phyloP scores from a whole-genome alignment of 257 asterid species.

The Catharanthus roseus region DNA sequence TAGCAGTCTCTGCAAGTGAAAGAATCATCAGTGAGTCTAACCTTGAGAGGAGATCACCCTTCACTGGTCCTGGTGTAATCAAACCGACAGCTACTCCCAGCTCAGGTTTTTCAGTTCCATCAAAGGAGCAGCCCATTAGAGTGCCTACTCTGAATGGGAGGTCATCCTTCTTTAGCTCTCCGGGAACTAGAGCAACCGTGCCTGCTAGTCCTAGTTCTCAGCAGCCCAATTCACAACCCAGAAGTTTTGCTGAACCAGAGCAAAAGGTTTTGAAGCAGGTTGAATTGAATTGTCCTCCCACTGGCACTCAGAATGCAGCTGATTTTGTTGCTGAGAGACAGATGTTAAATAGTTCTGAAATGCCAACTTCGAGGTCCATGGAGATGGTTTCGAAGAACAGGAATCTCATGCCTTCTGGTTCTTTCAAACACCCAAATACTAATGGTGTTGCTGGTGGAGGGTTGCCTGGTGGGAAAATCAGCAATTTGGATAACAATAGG shows the following conservation, averaged over 20 bases:
- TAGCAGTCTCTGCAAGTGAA: constrained; percentile 18
- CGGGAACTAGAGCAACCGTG: constrained; percentile 32
- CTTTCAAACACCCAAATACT: constrained; percentile 43
- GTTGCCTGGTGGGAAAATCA: constrained; percentile 39
- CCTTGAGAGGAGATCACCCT: constrained; percentile 36
- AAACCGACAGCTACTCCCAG: constrained; percentile 32
- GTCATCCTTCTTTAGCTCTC: constrained; percentile 41
- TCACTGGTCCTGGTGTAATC: constrained; percentile 38
- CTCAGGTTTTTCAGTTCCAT: constrained; percentile 23
- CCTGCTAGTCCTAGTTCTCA: constrained; percentile 37
- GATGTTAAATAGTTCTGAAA: constrained; percentile 35
- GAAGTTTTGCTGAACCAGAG: constrained; percentile 42
- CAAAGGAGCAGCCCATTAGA: constrained; percentile 36
- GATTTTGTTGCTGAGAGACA: constrained; percentile 36
- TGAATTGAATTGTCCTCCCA: constrained; percentile 46
- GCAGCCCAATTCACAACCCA: constrained; percentile 43
- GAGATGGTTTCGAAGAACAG: constrained; percentile 39
- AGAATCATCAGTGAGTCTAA: constrained; percentile 27
- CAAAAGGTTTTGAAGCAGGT: constrained; percentile 44
- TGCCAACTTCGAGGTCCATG: constrained; percentile 36
- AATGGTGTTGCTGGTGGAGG: constrained; percentile 39
- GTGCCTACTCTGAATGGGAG: constrained; percentile 38
- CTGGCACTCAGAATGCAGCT: constrained; percentile 34
- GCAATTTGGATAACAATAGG: constrained; percentile 27
- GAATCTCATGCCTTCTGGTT: constrained; percentile 39